A percentile compares a stretch with the other conserved stretches of the same genome.
Evolutionary conservation across 2,329 filamentous ascomycete genomes (phyloP).

Genomic region (Aspergillus sp.): DNA sequence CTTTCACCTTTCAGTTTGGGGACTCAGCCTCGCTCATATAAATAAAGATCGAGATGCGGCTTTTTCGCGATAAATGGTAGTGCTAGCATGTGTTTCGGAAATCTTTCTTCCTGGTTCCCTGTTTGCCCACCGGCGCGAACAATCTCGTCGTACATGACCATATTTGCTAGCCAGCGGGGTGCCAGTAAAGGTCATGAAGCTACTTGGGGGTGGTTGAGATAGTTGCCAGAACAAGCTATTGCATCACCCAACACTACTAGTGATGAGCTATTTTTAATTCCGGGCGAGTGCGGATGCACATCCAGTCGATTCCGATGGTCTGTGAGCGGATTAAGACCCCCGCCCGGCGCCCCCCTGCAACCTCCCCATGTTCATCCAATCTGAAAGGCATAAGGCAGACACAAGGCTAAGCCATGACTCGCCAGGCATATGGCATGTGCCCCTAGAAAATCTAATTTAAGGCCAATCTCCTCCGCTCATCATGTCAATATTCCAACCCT

Average conservation of each 20-base stretch:
- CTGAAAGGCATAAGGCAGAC: background rate
- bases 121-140: too few relatives aligned
- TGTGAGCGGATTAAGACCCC: too few relatives aligned
- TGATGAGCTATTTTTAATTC: background rate
- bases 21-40: too few relatives aligned
- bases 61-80: too few relatives aligned
- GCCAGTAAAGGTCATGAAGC: too few relatives aligned
- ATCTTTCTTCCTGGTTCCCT: too few relatives aligned
- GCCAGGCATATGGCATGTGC: background rate
- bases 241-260: background rate
- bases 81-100: too few relatives aligned
- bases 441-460: background rate
- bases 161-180: too few relatives aligned
- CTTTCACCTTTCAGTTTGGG: too few relatives aligned
- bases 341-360: too few relatives aligned
- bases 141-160: too few relatives aligned
- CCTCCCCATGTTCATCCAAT: background rate
- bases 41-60: too few relatives aligned
- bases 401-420: constrained; percentile 1
- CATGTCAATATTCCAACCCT: background rate
- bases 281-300: background rate
- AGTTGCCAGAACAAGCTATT: background rate
- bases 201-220: background rate
- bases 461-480: background rate
- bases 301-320: background rate